phyloP scores from a whole-genome alignment of 78 protist genomes.

The Dictyostelium capitatum region DNA sequence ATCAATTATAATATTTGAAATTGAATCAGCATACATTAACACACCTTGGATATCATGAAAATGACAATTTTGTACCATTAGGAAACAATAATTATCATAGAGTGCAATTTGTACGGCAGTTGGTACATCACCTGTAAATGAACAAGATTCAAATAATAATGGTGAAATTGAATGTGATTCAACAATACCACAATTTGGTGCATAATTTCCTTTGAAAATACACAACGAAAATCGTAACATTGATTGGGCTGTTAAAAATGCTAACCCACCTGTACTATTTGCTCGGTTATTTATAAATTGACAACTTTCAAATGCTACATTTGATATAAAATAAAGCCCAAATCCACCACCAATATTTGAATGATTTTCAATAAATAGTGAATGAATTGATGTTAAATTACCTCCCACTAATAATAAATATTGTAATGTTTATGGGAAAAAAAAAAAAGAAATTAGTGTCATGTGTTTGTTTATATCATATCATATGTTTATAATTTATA shows the following conservation, averaged over 20 bases:
- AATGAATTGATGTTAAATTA: neutral
- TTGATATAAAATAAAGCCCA: constrained; percentile 29
- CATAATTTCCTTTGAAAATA: constrained; percentile 28
- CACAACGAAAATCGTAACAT: constrained; percentile 1
- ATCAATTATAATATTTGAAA: constrained; percentile 2
- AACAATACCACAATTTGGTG: constrained; percentile 46
- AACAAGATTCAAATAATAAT: neutral
- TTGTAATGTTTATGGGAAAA: neutral
- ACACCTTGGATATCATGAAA: constrained; percentile 25
- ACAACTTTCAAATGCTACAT: constrained; percentile 10
- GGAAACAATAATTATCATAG: constrained; percentile 46
- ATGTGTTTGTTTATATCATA: no score
- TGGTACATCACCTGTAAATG: constrained; percentile 17
- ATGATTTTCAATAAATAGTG: constrained; percentile 19
- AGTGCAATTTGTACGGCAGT: constrained; percentile 44
- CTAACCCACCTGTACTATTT: constrained; percentile 43
- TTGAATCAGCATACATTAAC: constrained; percentile 20
- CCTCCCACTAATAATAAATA: constrained; percentile 25
- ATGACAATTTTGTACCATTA: constrained; percentile 3
- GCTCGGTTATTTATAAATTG: constrained; percentile 23
- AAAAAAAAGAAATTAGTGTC: neutral
- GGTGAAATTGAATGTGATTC: constrained; percentile 53
- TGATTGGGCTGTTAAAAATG: constrained; percentile 45
- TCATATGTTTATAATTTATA: no score
- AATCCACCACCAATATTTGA: constrained; percentile 67